Percentiles rank a stretch among this genome's conserved stretches.
Conservation (phyloP, 139 green algal species). For the Coelastrella sp. region DNA sequence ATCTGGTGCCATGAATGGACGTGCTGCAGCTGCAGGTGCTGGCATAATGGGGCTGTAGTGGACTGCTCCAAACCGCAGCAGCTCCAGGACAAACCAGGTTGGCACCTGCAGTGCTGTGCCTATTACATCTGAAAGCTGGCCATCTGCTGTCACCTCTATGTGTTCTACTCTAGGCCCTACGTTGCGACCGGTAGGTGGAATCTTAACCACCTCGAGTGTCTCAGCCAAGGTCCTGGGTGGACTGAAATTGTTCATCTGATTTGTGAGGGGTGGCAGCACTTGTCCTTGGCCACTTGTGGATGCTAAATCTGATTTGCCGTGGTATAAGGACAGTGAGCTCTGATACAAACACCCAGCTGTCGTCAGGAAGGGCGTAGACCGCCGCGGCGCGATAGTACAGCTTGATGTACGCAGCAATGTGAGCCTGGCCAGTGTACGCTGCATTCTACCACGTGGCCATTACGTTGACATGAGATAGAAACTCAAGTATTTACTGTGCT, state of each 20-base stretch:
- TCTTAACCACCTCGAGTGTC: constrained; percentile 10
- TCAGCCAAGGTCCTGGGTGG: constrained; percentile 1
- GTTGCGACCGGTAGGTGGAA: background rate
- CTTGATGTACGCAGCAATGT: no score
- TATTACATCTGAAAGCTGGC: constrained; percentile 20
- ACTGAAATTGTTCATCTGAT: background rate
- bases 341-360: no score
- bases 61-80: constrained; percentile 81
- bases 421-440: no score
- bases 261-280: background rate
- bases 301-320: no score
- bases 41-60: constrained; percentile 55
- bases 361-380: no score
- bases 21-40: background rate
- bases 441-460: no score
- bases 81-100: constrained; percentile 5
- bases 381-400: no score
- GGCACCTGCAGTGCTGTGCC: constrained; percentile 20
- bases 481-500: no score
- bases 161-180: constrained; percentile 19
- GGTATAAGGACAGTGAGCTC: no score
- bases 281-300: background rate
- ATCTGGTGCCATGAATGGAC: constrained; percentile 19
- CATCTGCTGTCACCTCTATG: constrained; percentile 29
- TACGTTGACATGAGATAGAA: no score